These are phyloP conservation scores for Colletotrichum sp. DNA, from an alignment of 2,329 filamentous ascomycete genomes.

Conservation along the genomic window DNA sequence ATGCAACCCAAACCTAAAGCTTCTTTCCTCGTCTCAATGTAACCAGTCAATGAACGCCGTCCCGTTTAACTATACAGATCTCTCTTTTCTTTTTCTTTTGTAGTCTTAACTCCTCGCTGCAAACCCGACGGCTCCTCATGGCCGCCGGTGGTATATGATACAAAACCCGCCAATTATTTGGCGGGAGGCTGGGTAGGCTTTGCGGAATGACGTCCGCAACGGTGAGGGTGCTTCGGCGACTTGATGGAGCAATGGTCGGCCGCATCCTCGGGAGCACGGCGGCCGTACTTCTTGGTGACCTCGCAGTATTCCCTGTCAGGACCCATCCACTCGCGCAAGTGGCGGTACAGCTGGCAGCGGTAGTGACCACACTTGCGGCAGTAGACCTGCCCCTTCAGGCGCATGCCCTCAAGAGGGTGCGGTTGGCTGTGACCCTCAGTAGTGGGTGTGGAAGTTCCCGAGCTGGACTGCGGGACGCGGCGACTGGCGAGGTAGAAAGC, in stretches of 20 bases:
- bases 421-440: slow-evolving; percentile 3
- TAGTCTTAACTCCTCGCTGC: background rate
- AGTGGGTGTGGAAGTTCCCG: background rate
- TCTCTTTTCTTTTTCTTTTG: background rate
- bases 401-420: slow-evolving; percentile 47
- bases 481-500: slow-evolving; percentile 63
- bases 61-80: background rate
- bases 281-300: slow-evolving; percentile 62
- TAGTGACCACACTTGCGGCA: slow-evolving; percentile 67
- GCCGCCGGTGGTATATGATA: background rate
- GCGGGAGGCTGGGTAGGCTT: slow-evolving; percentile 18
- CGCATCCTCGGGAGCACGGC: slow-evolving; percentile 48
- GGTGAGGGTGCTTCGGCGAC: slow-evolving; percentile 61
- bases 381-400: slow-evolving; percentile 63
- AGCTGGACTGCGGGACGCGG: slow-evolving; percentile 33
- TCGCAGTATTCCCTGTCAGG: slow-evolving; percentile 63
- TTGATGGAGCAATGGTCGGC: slow-evolving; percentile 62
- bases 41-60: background rate
- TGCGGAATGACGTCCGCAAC: slow-evolving; percentile 61
- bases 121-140: background rate
- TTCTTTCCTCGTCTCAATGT: background rate
- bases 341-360: slow-evolving; percentile 67
- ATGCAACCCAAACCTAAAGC: background rate
- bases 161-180: background rate
- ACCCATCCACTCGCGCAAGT: slow-evolving; percentile 66